Percentiles rank a stretch among this genome's conserved stretches.
phyloP scores from a whole-genome alignment of 2,329 filamentous ascomycete species.

The Curvularia verruculosa region DNA sequence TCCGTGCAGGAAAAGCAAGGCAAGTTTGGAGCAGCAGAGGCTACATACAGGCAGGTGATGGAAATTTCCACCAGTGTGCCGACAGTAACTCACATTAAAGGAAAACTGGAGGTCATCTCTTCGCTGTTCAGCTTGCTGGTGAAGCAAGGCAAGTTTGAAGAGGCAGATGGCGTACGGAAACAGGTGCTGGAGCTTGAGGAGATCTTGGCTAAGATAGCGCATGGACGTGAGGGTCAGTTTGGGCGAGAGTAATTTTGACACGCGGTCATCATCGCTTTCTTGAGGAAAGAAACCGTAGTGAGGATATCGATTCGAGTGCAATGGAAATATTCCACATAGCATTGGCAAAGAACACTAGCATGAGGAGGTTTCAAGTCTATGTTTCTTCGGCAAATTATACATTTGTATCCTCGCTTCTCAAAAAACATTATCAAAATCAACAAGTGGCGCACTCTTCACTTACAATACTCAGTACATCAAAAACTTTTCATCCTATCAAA shows the following conservation, averaged over 20 bases:
- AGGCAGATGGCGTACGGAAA: not conserved
- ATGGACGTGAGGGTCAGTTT: not conserved
- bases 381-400: not conserved
- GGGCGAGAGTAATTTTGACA: no score
- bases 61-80: not conserved
- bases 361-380: not conserved
- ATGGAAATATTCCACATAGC: not conserved
- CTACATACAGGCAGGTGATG: not conserved
- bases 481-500: constrained; percentile 25
- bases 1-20: not conserved
- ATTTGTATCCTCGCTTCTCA: not conserved
- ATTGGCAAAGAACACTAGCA: not conserved
- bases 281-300: not conserved
- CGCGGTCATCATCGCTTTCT: not conserved
- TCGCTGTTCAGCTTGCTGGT: not conserved
- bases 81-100: no score
- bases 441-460: not conserved
- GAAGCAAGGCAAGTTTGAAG: not conserved
- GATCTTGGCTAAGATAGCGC: not conserved
- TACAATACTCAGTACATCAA: not conserved
- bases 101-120: no score
- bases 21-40: not conserved
- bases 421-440: not conserved
- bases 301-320: not conserved
- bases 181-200: not conserved